These are phyloP conservation scores for Colletotrichum spaethianum DNA, from an alignment of 2,329 filamentous ascomycete genomes.

Conservation along the genomic window DNA sequence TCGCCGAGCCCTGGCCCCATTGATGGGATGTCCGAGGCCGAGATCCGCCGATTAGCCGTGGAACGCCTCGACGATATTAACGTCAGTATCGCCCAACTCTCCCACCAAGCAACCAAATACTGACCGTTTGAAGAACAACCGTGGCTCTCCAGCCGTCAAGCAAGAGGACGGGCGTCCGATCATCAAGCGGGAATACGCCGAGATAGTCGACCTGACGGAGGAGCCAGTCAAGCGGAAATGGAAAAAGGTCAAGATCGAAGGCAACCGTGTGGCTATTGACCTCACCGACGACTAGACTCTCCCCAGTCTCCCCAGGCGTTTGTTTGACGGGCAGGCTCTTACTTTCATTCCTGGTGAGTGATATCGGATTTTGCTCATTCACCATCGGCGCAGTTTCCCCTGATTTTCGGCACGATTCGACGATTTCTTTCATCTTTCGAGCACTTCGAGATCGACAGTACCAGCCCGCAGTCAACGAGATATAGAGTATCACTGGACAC, in stretches of 20 bases:
- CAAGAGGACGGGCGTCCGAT: conserved; percentile 16
- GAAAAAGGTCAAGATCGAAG: conserved; percentile 40
- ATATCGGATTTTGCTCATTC: background rate
- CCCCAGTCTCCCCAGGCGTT: background rate
- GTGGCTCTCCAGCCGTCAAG: conserved; percentile 27
- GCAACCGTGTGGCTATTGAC: conserved; percentile 35
- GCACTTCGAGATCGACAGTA: too few relatives aligned
- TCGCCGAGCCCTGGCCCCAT: conserved; percentile 40
- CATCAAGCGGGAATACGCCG: conserved; percentile 37
- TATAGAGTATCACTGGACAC: background rate
- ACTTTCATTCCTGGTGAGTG: background rate
- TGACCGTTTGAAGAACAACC: background rate
- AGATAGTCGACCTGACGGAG: conserved; percentile 38
- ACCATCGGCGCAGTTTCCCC: background rate
- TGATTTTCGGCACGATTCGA: background rate
- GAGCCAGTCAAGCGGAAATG: conserved; percentile 34
- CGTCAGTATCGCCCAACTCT: conserved; percentile 14
- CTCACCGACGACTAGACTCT: conserved; percentile 39
- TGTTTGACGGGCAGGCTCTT: background rate
- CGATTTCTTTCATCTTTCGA: background rate
- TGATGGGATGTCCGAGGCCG: conserved; percentile 27
- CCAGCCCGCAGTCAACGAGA: background rate
- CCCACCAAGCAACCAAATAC: background rate
- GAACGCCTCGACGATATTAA: conserved; percentile 36
- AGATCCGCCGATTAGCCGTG: conserved; percentile 37